phyloP scores from a whole-genome alignment of 2,329 filamentous ascomycete genomes.

The Fusarium pilosicola region DNA sequence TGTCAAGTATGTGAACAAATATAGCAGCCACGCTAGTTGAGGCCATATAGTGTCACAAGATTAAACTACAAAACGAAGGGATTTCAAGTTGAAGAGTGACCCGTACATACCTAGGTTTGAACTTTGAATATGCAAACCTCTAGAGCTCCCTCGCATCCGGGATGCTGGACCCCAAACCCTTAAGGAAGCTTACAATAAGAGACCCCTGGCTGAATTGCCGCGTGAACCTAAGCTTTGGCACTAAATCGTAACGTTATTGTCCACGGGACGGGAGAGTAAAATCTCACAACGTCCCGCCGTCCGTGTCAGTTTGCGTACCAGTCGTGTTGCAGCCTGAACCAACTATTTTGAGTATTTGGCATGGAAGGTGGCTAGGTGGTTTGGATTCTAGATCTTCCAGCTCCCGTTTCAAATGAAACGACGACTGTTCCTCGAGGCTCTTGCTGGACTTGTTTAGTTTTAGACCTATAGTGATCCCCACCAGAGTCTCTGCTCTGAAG shows the following conservation, averaged over 20 bases:
- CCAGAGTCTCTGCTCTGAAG: neutral
- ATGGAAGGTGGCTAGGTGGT: constrained; percentile 6
- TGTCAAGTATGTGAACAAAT: neutral
- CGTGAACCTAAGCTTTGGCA: constrained; percentile 27
- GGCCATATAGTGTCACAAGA: constrained; percentile 7
- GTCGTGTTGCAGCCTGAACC: constrained; percentile 31
- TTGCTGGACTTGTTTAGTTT: constrained; percentile 9
- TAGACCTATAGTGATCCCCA: neutral
- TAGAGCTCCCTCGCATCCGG: neutral
- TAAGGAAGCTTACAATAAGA: neutral
- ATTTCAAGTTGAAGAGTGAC: neutral
- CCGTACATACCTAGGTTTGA: neutral
- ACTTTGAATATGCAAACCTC: neutral
- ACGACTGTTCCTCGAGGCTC: neutral
- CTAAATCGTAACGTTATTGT: constrained; percentile 28
- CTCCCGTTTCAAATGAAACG: constrained; percentile 22
- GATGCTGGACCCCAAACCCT: constrained; percentile 3
- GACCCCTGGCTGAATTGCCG: constrained; percentile 21
- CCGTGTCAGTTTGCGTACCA: constrained; percentile 32
- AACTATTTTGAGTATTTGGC: neutral
- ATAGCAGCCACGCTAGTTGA: constrained; percentile 21
- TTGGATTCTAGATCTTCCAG: constrained; percentile 10
- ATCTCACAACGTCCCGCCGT: constrained; percentile 40
- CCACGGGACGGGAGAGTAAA: constrained; percentile 25
- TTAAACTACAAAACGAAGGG: neutral